These are phyloP conservation scores for Scheffersomyces quercinus DNA, from an alignment of 1,139 yeast species.

Conservation along the genomic window DNA sequence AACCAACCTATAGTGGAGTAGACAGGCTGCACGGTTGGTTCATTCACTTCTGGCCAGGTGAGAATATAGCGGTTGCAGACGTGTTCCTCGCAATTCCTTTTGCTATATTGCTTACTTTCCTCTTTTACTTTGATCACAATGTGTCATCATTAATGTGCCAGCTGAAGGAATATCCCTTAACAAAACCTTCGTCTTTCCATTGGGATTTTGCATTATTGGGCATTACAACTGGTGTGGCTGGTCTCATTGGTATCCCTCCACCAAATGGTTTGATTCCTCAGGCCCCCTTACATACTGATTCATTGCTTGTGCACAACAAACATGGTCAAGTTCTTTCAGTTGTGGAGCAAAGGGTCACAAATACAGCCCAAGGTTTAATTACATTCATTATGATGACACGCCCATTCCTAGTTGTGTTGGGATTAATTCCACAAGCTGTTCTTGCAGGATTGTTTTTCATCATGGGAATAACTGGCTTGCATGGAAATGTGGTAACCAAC, in stretches of 20 bases:
- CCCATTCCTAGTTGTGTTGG: conserved; percentile 78
- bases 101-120: conserved; percentile 77
- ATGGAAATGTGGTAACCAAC: conserved; percentile 63
- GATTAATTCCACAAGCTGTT: conserved; percentile 91
- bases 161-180: conserved; percentile 74
- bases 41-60: conserved; percentile 69
- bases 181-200: conserved; percentile 87
- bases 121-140: conserved; percentile 93
- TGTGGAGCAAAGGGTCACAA: conserved; percentile 87
- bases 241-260: conserved; percentile 87
- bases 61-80: conserved; percentile 63
- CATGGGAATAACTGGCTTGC: conserved; percentile 84
- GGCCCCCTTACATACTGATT: conserved; percentile 88
- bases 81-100: conserved; percentile 91
- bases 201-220: conserved; percentile 90
- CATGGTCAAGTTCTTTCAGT: conserved; percentile 53
- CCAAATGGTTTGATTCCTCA: conserved; percentile 97
- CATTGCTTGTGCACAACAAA: conserved; percentile 65
- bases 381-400: conserved; percentile 87
- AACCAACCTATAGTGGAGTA: conserved; percentile 58
- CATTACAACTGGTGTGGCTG: conserved; percentile 81
- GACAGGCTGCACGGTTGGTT: conserved; percentile 66
- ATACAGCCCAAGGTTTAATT: conserved; percentile 79
- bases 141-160: conserved; percentile 93
- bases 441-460: conserved; percentile 88